Evolutionary conservation across 116 monocot genomes (phyloP), one percentile per base, ranked within the genome.

Genomic region (Zostera marina): DNA sequence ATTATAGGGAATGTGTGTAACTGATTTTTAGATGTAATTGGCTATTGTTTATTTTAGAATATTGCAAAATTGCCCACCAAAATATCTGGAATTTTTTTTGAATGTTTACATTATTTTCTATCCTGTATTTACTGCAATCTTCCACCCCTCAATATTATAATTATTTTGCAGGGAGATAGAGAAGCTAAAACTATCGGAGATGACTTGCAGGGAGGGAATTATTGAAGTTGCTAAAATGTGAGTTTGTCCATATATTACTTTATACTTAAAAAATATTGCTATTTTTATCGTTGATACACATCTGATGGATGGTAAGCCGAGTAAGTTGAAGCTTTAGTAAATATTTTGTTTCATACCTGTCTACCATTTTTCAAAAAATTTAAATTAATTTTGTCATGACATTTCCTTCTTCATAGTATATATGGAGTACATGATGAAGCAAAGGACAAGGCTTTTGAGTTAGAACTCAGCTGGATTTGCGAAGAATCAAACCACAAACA

Each of bases 401-500:
- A 15, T 51, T 8, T 51, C 9, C 19, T 19, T 12, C 9, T 16
- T 61, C 12, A 54, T 70, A 98, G 96, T 60, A 98, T 98, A 32
- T 98, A 85, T 73, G 83, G 85, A 43, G 72, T 90, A 8, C 96
- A 98, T 78, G 96, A 98, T 57, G 96, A 98, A 65, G 96, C 96
- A 40, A 98, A 98, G 70, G 96, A 98, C 66, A 98, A 98, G 61
- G 85, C 85, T 8, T 98, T 98, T 62, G 96, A 98, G 69, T 69
- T 98, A 74, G 96, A 98, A 77, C 38, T 98, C 72, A 89, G 90
- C 78, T 98, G 96, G 96, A 75, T 89, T 16, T 98, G 96, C 68
- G 96, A 98, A 42, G 96, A 98, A 26, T 98, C 96, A 23, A 90
- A 89, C 44, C 76, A 74, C 57, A 77, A 74, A 56, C 90, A 89